Evolutionary conservation across 257 asterid genomes (phyloP), one percentile per base, ranked within the genome.

Genomic region (Plectranthus barbatus): DNA sequence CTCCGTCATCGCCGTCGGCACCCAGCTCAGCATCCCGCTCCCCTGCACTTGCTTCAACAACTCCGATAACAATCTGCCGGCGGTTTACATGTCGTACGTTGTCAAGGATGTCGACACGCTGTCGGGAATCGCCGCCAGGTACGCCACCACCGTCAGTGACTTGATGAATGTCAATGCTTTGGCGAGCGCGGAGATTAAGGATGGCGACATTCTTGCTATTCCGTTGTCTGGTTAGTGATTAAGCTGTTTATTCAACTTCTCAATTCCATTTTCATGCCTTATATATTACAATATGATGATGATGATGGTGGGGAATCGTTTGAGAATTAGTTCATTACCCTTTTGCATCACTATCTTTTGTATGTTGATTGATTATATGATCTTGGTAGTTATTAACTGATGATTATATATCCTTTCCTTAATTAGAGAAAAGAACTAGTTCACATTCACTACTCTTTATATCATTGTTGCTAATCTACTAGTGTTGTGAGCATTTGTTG

Each of bases 11-110:
- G 64, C 67, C 33, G 96, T 83, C 2, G 97, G 91, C 37, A 82
- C 89, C 9, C 70, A 36, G 14, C 85, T 93, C 9, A 60, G 55
- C 55, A 79, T 93, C 37, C 99, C 99, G 2, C 62, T 93, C 71
- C 99, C 97, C n/a, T 93, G 99, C n/a, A 83, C 95, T 41, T 93
- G 99, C 71, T 90, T 87, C 51, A 87, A 90, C 54, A 89, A 91
- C 57, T 77, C 74, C 21, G 99, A 93, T 55, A 87, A 90, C 69
- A 87, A 87, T 45, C 57, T 93, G 41, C 94, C 96, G 24, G 91
- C 94, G 31, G 88, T 90, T 29, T 93, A 85, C 60, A 64, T 93
- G 96, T 82, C 95, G 8, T 89, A 89, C 34, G 97, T 85, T 13
- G 97, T 93, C 23, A 54, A 42, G 46, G 68, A 76, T 26, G 87